Base-by-base conservation (phyloP, 2,329 filamentous ascomycete species). In the Colletotrichum liriopes region DNA sequence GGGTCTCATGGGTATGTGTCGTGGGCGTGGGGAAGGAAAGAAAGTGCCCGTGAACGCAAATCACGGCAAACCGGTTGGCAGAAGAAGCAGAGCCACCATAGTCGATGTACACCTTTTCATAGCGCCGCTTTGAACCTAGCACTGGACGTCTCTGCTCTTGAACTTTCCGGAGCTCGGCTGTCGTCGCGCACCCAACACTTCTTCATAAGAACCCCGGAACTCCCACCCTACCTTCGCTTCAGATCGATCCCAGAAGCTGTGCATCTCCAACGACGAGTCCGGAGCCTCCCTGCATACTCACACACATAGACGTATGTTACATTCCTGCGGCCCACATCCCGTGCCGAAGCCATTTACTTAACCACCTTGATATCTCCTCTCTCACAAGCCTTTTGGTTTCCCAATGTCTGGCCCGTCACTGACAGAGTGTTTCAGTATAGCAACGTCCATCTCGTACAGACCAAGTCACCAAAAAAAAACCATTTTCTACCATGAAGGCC, bases 141-240 rank as follows among this genome's bases (percentile, higher is more conserved):
- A 68, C 65, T 29, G 32, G 49, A 54, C 45, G 26, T 54, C 43
- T 61, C 58, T 43, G 45, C 58, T 45, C 20, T 58, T 54, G 29
- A 35, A 41, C 64, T 55, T 43, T 65, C 68, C 43, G 49, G 58
- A 61, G 69, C 43, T 68, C 59, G 43, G 45, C 29, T 66, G 47
- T 49, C 63, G 62, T 60, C 47, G 47, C 55, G 56, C 49, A 26
- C 20, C 63, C 35, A 32, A 56, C 41, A 39, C 35, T 37, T 68
- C 45, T 68, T 68, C 69, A 72, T 72, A 72, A 72, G 65, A 68
- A 72, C 65, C 69, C 65, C 55, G 51, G 26, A 68, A 43, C 58
- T 58, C 69, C 65, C 69, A 51, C 65, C 56, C n/a, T 51, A 2
- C 52, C 2, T 5, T 43, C 16, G 5, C 26, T 16, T 32, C 20